Evolutionary conservation across 495 filamentous ascomycete species (phyloP).

Genomic region (Aspergillus steynii): DNA sequence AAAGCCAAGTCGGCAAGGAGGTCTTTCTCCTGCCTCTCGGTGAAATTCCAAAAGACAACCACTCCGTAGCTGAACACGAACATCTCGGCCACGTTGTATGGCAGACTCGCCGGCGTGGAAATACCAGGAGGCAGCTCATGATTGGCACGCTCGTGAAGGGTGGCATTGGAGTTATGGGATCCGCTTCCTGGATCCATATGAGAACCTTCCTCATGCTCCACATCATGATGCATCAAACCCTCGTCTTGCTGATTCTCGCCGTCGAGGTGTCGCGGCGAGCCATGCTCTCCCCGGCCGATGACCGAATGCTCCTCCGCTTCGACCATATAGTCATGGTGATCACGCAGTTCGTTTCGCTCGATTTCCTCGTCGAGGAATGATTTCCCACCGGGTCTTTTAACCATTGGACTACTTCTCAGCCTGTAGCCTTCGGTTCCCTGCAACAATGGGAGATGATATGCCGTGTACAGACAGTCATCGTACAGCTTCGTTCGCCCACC

Average conservation of each 20-base stretch:
- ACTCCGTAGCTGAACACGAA: slow-evolving; percentile 98
- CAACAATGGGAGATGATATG: slow-evolving; percentile 89
- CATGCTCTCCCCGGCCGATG: slow-evolving; percentile 25
- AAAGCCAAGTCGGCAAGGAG: slow-evolving; percentile 95
- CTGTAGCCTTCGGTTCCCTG: slow-evolving; percentile 84
- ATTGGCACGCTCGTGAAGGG: slow-evolving; percentile 6
- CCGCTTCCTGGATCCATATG: background rate
- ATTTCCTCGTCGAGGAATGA: slow-evolving; percentile 94
- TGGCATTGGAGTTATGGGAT: slow-evolving; percentile 11
- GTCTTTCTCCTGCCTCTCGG: slow-evolving; percentile 93
- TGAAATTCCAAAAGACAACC: slow-evolving; percentile 98
- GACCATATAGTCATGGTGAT: slow-evolving; percentile 88
- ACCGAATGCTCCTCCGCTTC: slow-evolving; percentile 50
- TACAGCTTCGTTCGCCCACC: slow-evolving; percentile 97
- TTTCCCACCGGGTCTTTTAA: slow-evolving; percentile 92
- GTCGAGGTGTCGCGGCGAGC: slow-evolving; percentile 12
- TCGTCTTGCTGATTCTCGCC: background rate
- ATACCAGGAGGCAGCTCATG: slow-evolving; percentile 17
- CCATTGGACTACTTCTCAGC: slow-evolving; percentile 80
- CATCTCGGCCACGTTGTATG: slow-evolving; percentile 88
- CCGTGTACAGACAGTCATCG: slow-evolving; percentile 94
- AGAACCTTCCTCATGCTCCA: background rate
- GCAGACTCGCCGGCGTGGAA: slow-evolving; percentile 45
- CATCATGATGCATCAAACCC: slow-evolving; percentile 1
- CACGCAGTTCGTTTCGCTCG: slow-evolving; percentile 84